Base-by-base conservation (phyloP, 306 rosid genomes). In the Canavalia gladiata region DNA sequence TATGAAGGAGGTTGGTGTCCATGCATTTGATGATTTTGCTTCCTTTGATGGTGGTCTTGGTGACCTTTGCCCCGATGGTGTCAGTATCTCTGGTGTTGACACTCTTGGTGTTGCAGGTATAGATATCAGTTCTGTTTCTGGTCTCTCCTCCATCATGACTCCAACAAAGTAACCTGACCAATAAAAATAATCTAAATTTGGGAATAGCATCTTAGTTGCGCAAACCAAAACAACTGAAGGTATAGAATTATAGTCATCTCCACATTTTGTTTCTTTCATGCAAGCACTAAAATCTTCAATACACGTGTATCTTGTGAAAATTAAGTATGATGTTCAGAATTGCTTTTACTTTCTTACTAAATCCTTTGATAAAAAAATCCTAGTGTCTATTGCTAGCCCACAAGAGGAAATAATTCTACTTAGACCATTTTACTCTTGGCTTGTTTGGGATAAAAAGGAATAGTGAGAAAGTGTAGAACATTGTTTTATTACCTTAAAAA, bases 1-100 rank as follows among this genome's bases (percentile, higher is more conserved):
- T 68, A 93, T 93, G 43, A 95, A 92, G 34, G 98, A 95, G 75
- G 99, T 87, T 50, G 99, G 99, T 2, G 99, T 95, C 99, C 99
- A 91, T 6, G 97, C 96, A 86, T 94, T 84, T 62, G 98, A 91
- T 1, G 98, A 91, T 78, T 89, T 92, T 8, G 95, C 97, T 76
- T 91, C 97, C 87, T 91, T 92, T 50, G 96, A 93, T 8, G 82
- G 62, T 31, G 89, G 92, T 59, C 97, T 76, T 12, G 99, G 99
- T 2, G 99, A 95, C 85, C 98, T 89, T 87, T 93, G 97, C 41
- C 98, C 96, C 0, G 98, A 77, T 2, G 99, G 99, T 7, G 99
- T 91, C 78, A 87, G 84, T 42, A 88, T 93, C 92, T 95, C 98
- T 62, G 99, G 99, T 68, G 98, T 95, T 7, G 98, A 93, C 30